Conservation (phyloP, 495 filamentous ascomycete genomes). For the Penicillium lagena region DNA sequence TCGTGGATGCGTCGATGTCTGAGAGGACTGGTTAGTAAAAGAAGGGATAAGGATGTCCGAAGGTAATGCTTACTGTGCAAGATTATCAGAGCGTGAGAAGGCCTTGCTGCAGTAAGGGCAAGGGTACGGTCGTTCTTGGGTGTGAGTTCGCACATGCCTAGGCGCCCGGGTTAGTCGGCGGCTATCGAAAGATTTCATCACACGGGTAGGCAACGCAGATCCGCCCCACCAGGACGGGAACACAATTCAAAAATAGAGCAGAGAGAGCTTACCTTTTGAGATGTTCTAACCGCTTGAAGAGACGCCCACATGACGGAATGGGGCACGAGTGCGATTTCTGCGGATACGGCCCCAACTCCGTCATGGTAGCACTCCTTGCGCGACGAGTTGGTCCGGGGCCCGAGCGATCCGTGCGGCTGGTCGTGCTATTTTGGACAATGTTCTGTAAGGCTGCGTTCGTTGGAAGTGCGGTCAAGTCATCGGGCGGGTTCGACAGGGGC, state of each 20-base stretch:
- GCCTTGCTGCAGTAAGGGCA: conserved; percentile 98
- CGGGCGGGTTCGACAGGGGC: conserved; percentile 50
- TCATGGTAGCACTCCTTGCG: conserved; percentile 90
- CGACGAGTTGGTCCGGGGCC: conserved; percentile 72
- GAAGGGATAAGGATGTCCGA: not conserved
- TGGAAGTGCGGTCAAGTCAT: conserved; percentile 61
- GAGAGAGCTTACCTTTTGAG: conserved; percentile 82
- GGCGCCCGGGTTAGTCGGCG: conserved; percentile 49
- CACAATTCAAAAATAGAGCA: conserved; percentile 18
- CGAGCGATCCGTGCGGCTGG: conserved; percentile 54
- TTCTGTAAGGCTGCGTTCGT: conserved; percentile 56
- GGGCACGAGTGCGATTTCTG: conserved; percentile 97
- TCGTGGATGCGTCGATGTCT: conserved; percentile 97
- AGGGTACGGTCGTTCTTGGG: conserved; percentile 95
- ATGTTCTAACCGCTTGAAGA: conserved; percentile 99
- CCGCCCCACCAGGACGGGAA: conserved; percentile 4
- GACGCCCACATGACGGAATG: conserved; percentile 93
- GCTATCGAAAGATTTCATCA: conserved; percentile 42
- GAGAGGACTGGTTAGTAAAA: conserved; percentile 6
- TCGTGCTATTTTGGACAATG: conserved; percentile 49
- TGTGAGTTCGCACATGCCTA: conserved; percentile 98
- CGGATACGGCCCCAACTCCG: conserved; percentile 94
- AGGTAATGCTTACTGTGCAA: conserved; percentile 74
- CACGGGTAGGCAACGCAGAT: conserved; percentile 15
- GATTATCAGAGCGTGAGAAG: conserved; percentile 95